Evolutionary conservation across 139 green algal genomes (phyloP).

Genomic region (Chlamydomonas incerta): DNA sequence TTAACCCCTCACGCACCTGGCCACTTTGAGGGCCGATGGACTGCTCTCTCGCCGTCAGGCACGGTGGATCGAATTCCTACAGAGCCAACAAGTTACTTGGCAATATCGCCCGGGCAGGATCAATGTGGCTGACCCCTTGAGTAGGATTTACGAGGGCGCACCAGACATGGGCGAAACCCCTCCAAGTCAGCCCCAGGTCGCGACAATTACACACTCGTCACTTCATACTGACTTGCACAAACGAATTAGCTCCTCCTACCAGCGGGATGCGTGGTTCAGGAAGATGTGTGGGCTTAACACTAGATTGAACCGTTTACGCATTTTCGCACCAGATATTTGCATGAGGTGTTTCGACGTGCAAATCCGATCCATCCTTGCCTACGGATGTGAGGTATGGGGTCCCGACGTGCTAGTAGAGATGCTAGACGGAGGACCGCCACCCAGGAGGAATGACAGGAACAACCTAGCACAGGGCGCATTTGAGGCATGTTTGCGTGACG

Average conservation of each 20-base stretch:
- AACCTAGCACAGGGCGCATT: too few relatives aligned
- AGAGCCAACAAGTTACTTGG: background rate
- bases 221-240: background rate
- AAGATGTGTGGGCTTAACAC: too few relatives aligned
- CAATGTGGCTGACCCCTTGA: background rate
- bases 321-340: too few relatives aligned
- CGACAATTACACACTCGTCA: background rate
- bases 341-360: too few relatives aligned
- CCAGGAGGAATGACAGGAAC: too few relatives aligned
- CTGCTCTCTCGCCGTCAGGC: too few relatives aligned
- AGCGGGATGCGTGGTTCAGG: background rate
- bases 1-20: background rate
- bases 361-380: too few relatives aligned
- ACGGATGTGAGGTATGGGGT: too few relatives aligned
- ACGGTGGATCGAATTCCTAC: slow-evolving; percentile 34
- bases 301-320: too few relatives aligned
- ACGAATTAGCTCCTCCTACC: background rate
- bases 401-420: too few relatives aligned
- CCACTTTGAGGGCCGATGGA: background rate
- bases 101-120: background rate
- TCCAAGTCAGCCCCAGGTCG: background rate
- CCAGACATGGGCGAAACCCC: background rate
- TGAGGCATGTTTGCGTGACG: too few relatives aligned
- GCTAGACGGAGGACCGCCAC: too few relatives aligned
- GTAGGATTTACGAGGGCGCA: background rate